Base-by-base conservation (phyloP, 495 filamentous ascomycete species). In the Pseudomonodictys pantanalensis region DNA sequence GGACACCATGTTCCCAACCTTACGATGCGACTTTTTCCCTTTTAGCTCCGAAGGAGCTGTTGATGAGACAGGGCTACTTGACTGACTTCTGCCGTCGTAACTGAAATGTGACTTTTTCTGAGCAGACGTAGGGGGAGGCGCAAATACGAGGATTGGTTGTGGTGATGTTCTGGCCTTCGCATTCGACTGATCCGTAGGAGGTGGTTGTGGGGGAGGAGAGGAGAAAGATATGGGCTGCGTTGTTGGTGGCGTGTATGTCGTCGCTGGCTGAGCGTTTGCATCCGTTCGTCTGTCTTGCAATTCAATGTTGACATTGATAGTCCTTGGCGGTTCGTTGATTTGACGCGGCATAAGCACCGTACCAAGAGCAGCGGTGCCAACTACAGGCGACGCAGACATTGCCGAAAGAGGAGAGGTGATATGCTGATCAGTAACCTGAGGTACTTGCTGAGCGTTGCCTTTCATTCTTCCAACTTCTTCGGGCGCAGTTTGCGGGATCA, bases 301-400 rank as follows among this genome's bases (percentile, higher is more conserved):
- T 29, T 52, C 60, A 39, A 63, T 58, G 20, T 50, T 55, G 10
- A 63, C 28, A 25, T 63, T 45, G 33, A 63, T 63, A n/a, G 26
- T 29, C 22, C 28, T 45, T n/a, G 47, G 32, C 18, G 38, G 52
- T 2, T 59, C 52, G 2, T 48, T 12, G 0, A 58, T 46, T 48
- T 58, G 52, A 22, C 64, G 64, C 15, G 59, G 39, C 28, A 52
- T 51, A 26, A 63, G 23, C 2, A 67, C 47, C 6, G 67, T 64
- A 1, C 67, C 67, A 17, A 67, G 22, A 20, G 64, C 45, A 22
- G 67, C 64, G 29, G 56, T 61, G 22, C 49, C 60, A 20, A 69
- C 32, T 2, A 64, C 48, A 29, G 67, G 67, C 10, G 67, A 64
- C 12, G 55, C 35, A 51, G 58, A 51, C 35, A 39, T 56, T 20